phyloP scores from a whole-genome alignment of 2,329 filamentous ascomycete genomes.

The Epicoccum nigrum region DNA sequence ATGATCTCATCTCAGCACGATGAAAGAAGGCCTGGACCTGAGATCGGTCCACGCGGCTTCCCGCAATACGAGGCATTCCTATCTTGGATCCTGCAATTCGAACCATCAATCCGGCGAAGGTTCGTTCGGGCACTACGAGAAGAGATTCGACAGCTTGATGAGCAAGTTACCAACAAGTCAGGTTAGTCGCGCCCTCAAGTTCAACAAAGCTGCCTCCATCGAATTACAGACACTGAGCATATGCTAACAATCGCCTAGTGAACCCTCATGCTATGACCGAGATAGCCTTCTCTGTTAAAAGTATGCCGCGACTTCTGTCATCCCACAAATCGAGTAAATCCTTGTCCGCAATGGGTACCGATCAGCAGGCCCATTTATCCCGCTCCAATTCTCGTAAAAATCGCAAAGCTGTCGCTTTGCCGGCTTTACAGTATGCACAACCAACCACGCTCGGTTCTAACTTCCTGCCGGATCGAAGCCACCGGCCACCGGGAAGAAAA shows the following conservation, averaged over 20 bases:
- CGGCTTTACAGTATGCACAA: not conserved
- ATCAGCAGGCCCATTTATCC: not conserved
- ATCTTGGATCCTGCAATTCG: not conserved
- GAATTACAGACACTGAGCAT: too few species aligned
- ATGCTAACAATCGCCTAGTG: not conserved
- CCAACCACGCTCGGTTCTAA: not conserved
- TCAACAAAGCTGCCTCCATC: too few species aligned
- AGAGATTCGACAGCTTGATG: not conserved
- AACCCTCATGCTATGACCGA: not conserved
- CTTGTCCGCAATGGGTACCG: not conserved
- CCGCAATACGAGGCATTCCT: not conserved
- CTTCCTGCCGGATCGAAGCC: not conserved
- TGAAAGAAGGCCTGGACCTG: not conserved
- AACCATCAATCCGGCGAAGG: not conserved
- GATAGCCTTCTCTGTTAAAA: not conserved
- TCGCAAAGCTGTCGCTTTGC: not conserved
- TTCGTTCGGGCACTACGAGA: not conserved
- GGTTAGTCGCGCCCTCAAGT: not conserved
- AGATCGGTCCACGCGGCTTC: not conserved
- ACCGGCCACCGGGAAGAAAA: not conserved
- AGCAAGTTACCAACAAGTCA: not conserved
- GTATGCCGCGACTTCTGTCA: not conserved
- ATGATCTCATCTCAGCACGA: not conserved
- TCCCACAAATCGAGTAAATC: not conserved
- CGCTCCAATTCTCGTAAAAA: not conserved